Base-by-base conservation (phyloP, 2,329 filamentous ascomycete species). In the Alternaria hordeiaustralica region DNA sequence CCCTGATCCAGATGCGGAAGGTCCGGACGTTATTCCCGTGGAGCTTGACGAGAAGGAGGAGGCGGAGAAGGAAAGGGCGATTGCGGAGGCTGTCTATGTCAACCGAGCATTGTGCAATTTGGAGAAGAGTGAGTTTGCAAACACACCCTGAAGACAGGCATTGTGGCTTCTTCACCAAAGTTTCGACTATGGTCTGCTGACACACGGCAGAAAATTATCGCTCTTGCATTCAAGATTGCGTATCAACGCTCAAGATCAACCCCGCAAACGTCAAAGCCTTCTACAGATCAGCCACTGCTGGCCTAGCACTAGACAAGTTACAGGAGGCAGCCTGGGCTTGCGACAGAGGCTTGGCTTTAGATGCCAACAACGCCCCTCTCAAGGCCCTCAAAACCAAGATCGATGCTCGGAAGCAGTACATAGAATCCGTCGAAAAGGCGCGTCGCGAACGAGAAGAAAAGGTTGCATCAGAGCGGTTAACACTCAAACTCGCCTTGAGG, bases 61-160 rank as follows among this genome's bases (percentile, higher is more conserved):
- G 70, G 84, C 86, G 15, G 78, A 83, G 61, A 83, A 87, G 71
- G 88, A 95, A 80, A 85, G 83, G 49, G 82, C 84, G 60, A 84
- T 92, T 54, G 87, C 94, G 60, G 94, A 96, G 81, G 87, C 89
- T 2, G 90, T 93, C 64, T 90, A 94, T 79, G 88, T 91, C 66
- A 99, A 99, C 81, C 89, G 96, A 64, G 94, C 95, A 1, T 89
- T 96, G 26, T 97, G 93, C 81, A 92, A 98, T 79, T 85, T 99
- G 65, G 91, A 94, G 79, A 86, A 97, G 69, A 88, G 89, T 89
- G 85, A 68, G 83, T 62, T 36, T 26, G 45, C 28, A 46, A 36
- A 20, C 36, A 25, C 36, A 18, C 6, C 13, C 20, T 2, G 21
- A 11, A 41, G 28, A 36, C 30, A n/a, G 10, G 49, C 30, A 53